Conservation (phyloP, 2,329 filamentous ascomycete species). For the Epichloe hybrida region DNA sequence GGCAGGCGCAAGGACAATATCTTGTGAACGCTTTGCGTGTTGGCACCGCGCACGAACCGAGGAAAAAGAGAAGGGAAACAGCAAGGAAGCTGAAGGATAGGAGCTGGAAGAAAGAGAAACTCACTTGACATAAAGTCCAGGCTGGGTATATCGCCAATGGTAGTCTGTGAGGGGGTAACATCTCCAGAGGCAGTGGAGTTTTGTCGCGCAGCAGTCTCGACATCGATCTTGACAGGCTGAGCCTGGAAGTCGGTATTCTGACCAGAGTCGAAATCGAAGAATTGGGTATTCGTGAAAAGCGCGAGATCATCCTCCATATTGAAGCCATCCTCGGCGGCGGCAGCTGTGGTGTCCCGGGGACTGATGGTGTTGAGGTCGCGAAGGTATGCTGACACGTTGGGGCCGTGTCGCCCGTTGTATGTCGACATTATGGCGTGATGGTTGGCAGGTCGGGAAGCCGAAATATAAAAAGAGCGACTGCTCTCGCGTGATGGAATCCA, state of each 20-base stretch:
- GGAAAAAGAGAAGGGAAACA: neutral
- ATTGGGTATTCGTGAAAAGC: conserved; percentile 71
- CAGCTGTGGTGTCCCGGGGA: conserved; percentile 37
- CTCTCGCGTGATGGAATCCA: neutral
- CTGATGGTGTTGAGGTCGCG: conserved; percentile 69
- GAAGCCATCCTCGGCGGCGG: conserved; percentile 37
- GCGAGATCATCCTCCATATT: conserved; percentile 59
- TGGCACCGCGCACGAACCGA: neutral
- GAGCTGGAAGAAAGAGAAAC: conserved; percentile 12
- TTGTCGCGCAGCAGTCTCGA: conserved; percentile 15
- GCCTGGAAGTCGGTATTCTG: conserved; percentile 44
- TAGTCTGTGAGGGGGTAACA: conserved; percentile 24
- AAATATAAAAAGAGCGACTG: neutral
- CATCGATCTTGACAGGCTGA: conserved; percentile 30
- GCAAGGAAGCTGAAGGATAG: neutral
- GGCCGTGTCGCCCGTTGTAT: conserved; percentile 63
- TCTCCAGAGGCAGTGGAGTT: conserved; percentile 24
- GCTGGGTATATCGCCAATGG: conserved; percentile 31
- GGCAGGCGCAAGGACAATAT: neutral
- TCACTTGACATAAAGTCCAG: conserved; percentile 39
- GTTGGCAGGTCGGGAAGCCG: neutral
- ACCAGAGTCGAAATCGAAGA: conserved; percentile 65
- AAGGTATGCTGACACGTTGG: conserved; percentile 83
- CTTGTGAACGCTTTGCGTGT: neutral
- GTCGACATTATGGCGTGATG: conserved; percentile 43